Percentiles rank a stretch among this genome's conserved stretches.
phyloP scores from a whole-genome alignment of 257 asterid genomes.

The Mitragyna speciosa region DNA sequence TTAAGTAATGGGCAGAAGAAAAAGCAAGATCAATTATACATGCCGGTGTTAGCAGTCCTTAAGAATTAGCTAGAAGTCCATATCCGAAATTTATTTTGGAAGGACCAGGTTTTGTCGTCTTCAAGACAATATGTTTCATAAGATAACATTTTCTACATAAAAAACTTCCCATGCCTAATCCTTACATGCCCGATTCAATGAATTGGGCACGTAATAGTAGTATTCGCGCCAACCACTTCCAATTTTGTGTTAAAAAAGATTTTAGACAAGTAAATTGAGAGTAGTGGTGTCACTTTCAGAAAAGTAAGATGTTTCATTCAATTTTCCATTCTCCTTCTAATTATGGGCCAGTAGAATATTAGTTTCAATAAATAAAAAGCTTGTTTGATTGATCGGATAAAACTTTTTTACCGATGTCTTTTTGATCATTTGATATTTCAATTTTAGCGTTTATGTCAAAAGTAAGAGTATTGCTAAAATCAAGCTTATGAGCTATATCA shows the following conservation, averaged over 20 bases:
- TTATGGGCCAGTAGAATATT: too few relatives aligned
- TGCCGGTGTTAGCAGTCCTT: not conserved
- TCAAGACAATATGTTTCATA: not conserved
- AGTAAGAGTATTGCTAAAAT: too few relatives aligned
- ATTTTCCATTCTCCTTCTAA: not conserved
- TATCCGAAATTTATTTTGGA: not conserved
- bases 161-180: not conserved
- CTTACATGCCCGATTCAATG: not conserved
- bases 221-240: not conserved
- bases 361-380: too few relatives aligned
- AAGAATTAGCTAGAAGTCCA: not conserved
- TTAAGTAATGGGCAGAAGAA: not conserved
- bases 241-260: not conserved
- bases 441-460: too few relatives aligned
- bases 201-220: not conserved
- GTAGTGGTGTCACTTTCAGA: not conserved
- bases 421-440: too few relatives aligned
- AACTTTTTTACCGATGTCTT: not conserved
- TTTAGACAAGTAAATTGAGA: not conserved
- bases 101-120: not conserved
- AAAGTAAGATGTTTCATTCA: not conserved
- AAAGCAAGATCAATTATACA: not conserved
- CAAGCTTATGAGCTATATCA: too few relatives aligned
- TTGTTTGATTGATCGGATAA: not conserved
- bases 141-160: not conserved